phyloP scores from a whole-genome alignment of 306 rosid species.

The Gillenia trifoliata region DNA sequence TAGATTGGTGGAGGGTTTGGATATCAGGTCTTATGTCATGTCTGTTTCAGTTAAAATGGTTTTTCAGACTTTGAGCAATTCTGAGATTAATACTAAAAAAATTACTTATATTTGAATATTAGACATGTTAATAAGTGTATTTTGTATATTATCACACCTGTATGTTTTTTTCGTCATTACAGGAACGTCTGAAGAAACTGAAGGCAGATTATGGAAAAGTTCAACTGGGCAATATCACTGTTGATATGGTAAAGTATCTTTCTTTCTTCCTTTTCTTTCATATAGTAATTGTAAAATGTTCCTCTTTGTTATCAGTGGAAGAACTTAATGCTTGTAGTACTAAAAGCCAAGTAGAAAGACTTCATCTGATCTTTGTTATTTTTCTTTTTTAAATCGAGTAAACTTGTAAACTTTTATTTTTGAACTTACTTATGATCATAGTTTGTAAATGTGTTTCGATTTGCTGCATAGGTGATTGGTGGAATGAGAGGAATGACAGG shows the following conservation, averaged over 20 bases:
- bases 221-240: slow-evolving; percentile 79
- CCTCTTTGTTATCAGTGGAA: neutral
- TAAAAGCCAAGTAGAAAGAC: neutral
- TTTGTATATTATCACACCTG: neutral
- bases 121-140: neutral
- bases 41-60: neutral
- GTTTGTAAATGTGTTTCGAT: neutral
- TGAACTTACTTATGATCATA: neutral
- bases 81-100: neutral
- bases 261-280: neutral
- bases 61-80: neutral
- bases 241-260: slow-evolving; percentile 70
- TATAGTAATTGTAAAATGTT: neutral
- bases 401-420: neutral
- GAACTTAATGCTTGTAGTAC: neutral
- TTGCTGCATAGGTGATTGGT: slow-evolving; percentile 69
- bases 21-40: neutral
- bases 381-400: neutral
- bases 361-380: neutral
- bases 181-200: slow-evolving; percentile 91
- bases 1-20: neutral
- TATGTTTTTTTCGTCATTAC: slow-evolving; percentile 18
- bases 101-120: neutral
- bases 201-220: slow-evolving; percentile 75
- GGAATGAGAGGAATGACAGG: slow-evolving; percentile 99